These are phyloP conservation scores for Kuraishia capsulata DNA, from an alignment of 805 yeast genomes.

Conservation along the genomic window DNA sequence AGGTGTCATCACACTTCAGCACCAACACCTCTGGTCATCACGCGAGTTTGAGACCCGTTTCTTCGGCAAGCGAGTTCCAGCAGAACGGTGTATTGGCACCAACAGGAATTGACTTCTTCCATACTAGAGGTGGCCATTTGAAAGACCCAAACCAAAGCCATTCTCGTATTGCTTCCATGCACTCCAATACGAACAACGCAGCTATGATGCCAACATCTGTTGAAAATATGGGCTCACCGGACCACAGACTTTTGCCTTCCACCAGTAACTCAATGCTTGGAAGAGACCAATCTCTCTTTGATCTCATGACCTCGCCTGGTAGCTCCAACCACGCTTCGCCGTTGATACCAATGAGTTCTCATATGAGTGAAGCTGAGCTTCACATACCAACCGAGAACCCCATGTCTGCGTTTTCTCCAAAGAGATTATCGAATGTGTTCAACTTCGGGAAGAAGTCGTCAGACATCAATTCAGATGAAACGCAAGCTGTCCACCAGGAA, in stretches of 20 bases:
- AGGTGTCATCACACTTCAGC: background rate
- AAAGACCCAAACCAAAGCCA: background rate
- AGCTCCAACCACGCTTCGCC: background rate
- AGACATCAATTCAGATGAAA: slow-evolving; percentile 1
- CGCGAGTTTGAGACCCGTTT: background rate
- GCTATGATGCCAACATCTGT: background rate
- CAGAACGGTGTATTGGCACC: background rate
- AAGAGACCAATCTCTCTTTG: background rate
- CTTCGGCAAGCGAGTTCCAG: background rate
- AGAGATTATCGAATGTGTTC: slow-evolving; percentile 19
- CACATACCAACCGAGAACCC: slow-evolving; percentile 1
- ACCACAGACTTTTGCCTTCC: background rate
- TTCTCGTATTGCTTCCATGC: background rate
- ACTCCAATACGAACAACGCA: background rate
- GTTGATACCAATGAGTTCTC: background rate
- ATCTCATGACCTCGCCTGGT: background rate
- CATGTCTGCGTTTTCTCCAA: slow-evolving; percentile 16
- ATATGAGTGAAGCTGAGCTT: background rate
- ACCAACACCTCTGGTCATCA: background rate
- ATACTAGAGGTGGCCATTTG: background rate
- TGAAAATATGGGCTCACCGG: background rate
- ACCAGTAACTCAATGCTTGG: background rate
- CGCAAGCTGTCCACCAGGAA: background rate
- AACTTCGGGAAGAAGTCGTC: slow-evolving; percentile 15
- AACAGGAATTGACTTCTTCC: background rate